phyloP scores from a whole-genome alignment of 345 rosid genomes.

The Ailanthus altissimus region DNA sequence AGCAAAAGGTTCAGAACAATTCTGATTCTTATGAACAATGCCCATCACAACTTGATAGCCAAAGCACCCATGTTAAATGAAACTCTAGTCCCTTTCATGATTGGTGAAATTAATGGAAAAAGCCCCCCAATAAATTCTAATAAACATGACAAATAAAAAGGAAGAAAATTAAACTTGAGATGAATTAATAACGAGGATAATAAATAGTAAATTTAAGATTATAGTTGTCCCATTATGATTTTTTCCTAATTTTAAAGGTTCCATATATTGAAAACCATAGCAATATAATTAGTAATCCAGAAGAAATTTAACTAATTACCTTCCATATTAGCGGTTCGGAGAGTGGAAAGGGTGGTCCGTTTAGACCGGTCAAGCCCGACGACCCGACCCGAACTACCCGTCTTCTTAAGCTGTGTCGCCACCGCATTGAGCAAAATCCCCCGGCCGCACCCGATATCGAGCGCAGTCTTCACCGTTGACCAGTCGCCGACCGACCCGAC shows the following conservation, averaged over 20 bases:
- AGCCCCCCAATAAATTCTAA: too few relatives aligned
- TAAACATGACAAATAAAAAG: too few relatives aligned
- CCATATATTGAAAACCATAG: too few relatives aligned
- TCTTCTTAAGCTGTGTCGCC: constrained; percentile 91
- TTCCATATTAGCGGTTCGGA: constrained; percentile 85
- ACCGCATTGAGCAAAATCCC: constrained; percentile 87
- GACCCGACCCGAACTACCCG: constrained; percentile 93
- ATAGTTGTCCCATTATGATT: neutral
- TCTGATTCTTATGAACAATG: neutral
- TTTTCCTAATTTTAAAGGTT: neutral
- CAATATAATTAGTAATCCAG: neutral
- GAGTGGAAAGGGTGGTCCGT: constrained; percentile 79
- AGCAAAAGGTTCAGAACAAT: neutral
- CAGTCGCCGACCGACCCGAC: constrained; percentile 80
- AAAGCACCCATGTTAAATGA: neutral
- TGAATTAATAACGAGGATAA: too few relatives aligned
- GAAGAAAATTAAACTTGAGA: too few relatives aligned
- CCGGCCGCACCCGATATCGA: constrained; percentile 93
- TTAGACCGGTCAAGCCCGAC: constrained; percentile 86
- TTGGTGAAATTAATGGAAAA: neutral
- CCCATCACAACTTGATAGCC: neutral
- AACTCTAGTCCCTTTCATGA: neutral
- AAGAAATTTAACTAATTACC: constrained; percentile 36
- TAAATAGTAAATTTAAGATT: too few relatives aligned
- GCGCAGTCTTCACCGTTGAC: constrained; percentile 86